phyloP scores from a whole-genome alignment of 176 grass and related monocot species.

The Echinochloa phyllopogon region DNA sequence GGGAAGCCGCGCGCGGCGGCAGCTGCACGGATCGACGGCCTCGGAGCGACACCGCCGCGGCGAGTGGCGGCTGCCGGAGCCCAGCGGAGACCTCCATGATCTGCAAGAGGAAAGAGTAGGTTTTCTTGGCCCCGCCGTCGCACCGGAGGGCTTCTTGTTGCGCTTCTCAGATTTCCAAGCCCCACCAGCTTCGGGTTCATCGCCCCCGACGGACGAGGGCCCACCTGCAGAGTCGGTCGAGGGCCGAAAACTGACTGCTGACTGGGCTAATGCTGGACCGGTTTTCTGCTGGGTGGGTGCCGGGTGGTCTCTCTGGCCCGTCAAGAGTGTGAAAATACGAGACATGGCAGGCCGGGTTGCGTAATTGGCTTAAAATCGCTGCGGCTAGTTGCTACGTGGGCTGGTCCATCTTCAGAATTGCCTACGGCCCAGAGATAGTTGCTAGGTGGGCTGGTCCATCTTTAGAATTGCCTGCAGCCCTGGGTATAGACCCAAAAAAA shows the following conservation, averaged over 20 bases:
- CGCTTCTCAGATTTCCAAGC: constrained; percentile 27
- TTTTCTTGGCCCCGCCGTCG: constrained; percentile 17
- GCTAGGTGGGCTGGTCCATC: background rate
- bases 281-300: no score
- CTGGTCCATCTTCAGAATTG: background rate
- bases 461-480: background rate
- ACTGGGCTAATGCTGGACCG: no score
- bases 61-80: constrained; percentile 14
- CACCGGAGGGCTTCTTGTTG: constrained; percentile 19
- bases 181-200: constrained; percentile 34
- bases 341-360: background rate
- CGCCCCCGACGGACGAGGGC: background rate
- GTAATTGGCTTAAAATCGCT: background rate
- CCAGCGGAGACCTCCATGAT: constrained; percentile 42
- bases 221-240: no score
- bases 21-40: background rate
- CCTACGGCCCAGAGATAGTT: background rate
- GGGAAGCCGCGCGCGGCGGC: background rate
- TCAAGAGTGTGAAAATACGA: background rate
- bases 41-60: background rate
- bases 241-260: background rate
- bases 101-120: background rate
- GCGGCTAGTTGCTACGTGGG: background rate
- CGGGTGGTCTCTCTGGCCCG: background rate
- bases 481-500: no score